Conservation (phyloP, 148 eudicot species). For the Polygonum aviculare region DNA sequence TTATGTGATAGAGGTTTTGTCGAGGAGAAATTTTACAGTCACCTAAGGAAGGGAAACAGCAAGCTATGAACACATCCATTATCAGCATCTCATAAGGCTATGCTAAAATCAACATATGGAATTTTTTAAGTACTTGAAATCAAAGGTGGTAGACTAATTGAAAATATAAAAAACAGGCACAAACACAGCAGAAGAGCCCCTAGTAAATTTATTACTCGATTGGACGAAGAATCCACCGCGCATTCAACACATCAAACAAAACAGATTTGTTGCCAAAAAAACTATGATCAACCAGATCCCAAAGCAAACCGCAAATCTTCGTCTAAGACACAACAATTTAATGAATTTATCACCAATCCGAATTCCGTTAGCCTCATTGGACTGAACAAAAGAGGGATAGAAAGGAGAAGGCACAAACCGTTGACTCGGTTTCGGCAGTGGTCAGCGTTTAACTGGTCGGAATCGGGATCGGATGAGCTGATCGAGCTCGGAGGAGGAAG, state of each 20-base stretch:
- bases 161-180: neutral
- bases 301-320: neutral
- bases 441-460: neutral
- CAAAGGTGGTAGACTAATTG: neutral
- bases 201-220: neutral
- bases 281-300: neutral
- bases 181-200: neutral
- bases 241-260: neutral
- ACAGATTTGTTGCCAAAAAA: neutral
- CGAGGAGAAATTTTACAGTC: neutral
- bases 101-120: neutral
- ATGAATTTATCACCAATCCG: neutral
- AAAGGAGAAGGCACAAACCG: conserved; percentile 5
- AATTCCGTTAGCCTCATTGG: neutral
- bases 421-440: neutral
- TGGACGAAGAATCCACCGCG: neutral
- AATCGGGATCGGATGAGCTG: neutral
- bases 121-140: neutral
- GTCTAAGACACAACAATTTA: neutral
- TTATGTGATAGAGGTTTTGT: neutral
- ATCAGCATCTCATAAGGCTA: neutral
- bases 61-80: neutral
- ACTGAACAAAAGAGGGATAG: neutral
- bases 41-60: neutral
- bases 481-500: neutral